Percentiles rank a stretch among this genome's conserved stretches.
phyloP scores from a whole-genome alignment of 495 filamentous ascomycete species.

The Aspergillus conjunctus region DNA sequence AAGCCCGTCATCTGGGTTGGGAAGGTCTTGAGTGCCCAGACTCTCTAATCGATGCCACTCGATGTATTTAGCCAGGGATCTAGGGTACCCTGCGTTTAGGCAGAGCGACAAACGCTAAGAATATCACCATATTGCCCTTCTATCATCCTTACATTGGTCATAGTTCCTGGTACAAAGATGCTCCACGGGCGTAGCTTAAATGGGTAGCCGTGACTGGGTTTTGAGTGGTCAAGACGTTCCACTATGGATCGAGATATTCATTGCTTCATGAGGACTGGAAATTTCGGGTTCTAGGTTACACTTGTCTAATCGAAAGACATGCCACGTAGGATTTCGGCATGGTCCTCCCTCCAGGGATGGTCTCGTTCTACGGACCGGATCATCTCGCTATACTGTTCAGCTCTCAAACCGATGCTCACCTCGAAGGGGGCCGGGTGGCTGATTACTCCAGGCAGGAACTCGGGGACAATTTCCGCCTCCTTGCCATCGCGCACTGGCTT shows the following conservation, averaged over 20 bases:
- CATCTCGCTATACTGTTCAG: conserved; percentile 31
- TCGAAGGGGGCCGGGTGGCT: conserved; percentile 42
- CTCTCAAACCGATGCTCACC: conserved; percentile 34
- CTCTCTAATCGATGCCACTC: neutral
- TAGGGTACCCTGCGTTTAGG: no score
- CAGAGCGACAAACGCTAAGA: no score
- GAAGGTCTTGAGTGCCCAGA: neutral
- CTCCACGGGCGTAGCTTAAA: no score
- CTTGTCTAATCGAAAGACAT: neutral
- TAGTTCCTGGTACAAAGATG: no score
- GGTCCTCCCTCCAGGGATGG: conserved; percentile 48
- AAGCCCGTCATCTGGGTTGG: conserved; percentile 9
- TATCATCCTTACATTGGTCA: no score
- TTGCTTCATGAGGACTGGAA: no score
- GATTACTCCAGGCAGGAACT: conserved; percentile 39
- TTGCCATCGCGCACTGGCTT: conserved; percentile 33
- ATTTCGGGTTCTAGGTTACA: no score
- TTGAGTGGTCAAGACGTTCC: no score
- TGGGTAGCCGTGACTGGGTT: no score
- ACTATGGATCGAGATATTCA: no score
- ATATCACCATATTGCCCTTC: no score
- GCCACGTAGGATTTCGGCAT: conserved; percentile 24
- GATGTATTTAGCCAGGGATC: no score
- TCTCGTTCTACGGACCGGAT: conserved; percentile 39
- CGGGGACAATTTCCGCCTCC: conserved; percentile 30